Evolutionary conservation across 2,329 filamentous ascomycete species (phyloP), one percentile per base, ranked within the genome.

Genomic region (Harringtonia lauricola): DNA sequence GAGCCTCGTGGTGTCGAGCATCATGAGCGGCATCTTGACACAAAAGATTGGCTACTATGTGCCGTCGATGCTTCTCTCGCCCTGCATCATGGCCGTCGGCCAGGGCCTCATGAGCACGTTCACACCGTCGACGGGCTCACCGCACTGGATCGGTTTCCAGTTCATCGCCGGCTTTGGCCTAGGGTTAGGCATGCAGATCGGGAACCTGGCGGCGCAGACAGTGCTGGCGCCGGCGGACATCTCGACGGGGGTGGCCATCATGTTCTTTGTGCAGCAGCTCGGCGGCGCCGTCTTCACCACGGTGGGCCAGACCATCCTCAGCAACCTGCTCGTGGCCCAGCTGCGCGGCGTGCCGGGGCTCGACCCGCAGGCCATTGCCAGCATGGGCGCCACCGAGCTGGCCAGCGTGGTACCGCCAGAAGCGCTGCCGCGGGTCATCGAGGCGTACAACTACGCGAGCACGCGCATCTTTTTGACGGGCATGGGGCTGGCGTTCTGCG

Each of bases 391-490:
- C n/a, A 86, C 81, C 0, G 70, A 77, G 38, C 64, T 89, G 19
- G 70, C 72, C 47, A 55, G 63, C 0, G 56, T 64, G 2, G 73
- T 86, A 22, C 63, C 70, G 0, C 50, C 59, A 0, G 52, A 74
- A 47, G 72, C 67, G 46, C 57, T 80, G 5, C 54, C 58, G 2
- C 61, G 64, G 1, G 79, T 88, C 9, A 63, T 79, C 2, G 49
- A 64, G 0, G 81, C 79, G 0, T 87, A 86, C 63, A 85, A 85
- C 56, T 60, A 66, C 36, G 74, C 79, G 1, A 64, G 83, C 31
- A 76, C 71, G 1, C 63, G 73, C 46, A 76, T 79, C 4, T 86
- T 83, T 55, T 71, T 82, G 45, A 73, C 79, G 2, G 69, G 69
- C 4, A 64, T 80, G 41, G 81, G 72, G 0, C 60, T 82, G 48